Base-by-base conservation (phyloP, 208 protist genomes). In the Trypanosoma mega region DNA sequence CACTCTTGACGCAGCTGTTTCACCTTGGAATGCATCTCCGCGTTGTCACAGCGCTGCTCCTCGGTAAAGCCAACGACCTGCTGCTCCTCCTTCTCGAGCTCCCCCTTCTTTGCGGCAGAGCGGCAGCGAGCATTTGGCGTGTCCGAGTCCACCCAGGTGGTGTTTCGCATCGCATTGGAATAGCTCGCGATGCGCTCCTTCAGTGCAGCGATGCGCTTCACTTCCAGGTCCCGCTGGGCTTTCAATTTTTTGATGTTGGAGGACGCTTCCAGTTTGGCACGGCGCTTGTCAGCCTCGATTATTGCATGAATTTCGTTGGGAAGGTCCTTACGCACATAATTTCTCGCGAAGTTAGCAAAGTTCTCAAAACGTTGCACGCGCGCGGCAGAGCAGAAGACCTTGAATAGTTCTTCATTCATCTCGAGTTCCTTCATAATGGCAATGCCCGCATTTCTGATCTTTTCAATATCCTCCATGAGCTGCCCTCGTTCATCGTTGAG, bases 381-480 rank as follows among this genome's bases (percentile, higher is more conserved):
- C 6, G 84, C 87, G 14, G 79, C 87, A 8, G 74, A 63, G 24
- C 84, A 74, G 59, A 80, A 86, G 26, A 91, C 46, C 18, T 75
- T 69, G 9, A 68, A 45, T 6, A 59, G 67, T 9, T 61, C 72
- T 26, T 86, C 71, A 37, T 83, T 51, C 0, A 56, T 63, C 52
- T 91, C 82, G 21, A 91, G 74, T 53, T 91, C 78, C 21, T 85
- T 78, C 18, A 72, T 47, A 20, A 89, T 55, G 8, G 77, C 77
- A 60, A 89, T 78, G 58, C 85, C 80, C 66, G 86, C 80, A 52
- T 93, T 78, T 75, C 88, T 87, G 78, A 85, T 72, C 58, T 89
- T 74, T 47, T 74, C 80, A 34, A 86, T 73, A 49, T 80, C 58
- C 68, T 87, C 66, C 8, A 64, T 62, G 4, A 93, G 73, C 3